A percentile compares a stretch with the other conserved stretches of the same genome.
Evolutionary conservation across 495 filamentous ascomycete species (phyloP).

Genomic region (Rhizodiscina lignyota): DNA sequence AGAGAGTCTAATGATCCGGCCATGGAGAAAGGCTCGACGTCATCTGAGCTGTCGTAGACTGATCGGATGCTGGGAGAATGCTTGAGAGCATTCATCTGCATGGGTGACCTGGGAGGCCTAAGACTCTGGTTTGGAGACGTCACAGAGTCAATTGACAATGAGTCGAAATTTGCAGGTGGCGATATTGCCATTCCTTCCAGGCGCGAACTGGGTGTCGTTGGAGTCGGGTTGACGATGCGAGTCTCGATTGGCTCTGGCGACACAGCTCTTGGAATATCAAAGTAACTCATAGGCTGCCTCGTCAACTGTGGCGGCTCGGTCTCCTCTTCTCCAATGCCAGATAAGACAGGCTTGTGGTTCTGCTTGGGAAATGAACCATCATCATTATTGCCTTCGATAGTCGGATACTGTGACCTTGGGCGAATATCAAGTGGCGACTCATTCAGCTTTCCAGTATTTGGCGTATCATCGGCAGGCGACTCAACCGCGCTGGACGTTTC

Average conservation of each 20-base stretch:
- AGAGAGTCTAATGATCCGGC: conserved; percentile 14
- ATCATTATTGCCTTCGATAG: conserved; percentile 1
- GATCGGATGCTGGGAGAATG: conserved; percentile 39
- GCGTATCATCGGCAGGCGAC: neutral
- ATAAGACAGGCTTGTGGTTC: conserved; percentile 7
- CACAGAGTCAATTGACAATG: too few relatives aligned
- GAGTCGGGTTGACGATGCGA: too few relatives aligned
- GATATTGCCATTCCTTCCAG: too few relatives aligned
- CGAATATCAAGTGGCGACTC: conserved; percentile 2
- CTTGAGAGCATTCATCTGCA: conserved; percentile 21
- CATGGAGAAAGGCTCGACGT: conserved; percentile 22
- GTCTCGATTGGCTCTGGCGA: conserved; percentile 31
- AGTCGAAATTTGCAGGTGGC: too few relatives aligned
- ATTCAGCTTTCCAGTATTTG: too few relatives aligned
- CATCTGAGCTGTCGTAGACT: conserved; percentile 47
- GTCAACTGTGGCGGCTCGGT: too few relatives aligned
- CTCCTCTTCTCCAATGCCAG: conserved; percentile 15
- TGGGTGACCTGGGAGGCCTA: conserved; percentile 39
- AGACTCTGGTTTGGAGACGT: too few relatives aligned
- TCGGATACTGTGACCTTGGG: conserved; percentile 2
- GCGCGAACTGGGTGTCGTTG: too few relatives aligned
- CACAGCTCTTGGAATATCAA: conserved; percentile 27
- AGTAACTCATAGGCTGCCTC: conserved; percentile 20
- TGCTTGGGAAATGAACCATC: conserved; percentile 3
- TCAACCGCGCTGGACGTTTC: neutral